Percentiles rank a stretch among this genome's conserved stretches.
Conservation (phyloP, 139 green algal species). For the Chlamydomonas incerta region DNA sequence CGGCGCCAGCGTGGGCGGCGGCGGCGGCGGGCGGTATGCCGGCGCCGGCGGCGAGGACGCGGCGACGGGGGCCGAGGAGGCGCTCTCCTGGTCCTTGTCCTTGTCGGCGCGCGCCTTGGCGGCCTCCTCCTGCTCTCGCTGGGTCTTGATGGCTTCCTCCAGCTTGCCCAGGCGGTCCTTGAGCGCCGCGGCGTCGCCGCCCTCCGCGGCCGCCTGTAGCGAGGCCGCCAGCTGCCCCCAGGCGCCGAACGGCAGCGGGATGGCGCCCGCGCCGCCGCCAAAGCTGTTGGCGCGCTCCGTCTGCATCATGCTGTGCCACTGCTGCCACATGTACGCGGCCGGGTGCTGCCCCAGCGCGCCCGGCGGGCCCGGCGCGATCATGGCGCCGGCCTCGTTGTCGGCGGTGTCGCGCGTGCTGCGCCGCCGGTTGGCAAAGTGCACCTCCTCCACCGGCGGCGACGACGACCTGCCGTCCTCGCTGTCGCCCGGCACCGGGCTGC, state of each 20-base stretch:
- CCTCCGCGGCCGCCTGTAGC: not conserved
- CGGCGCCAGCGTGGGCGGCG: not conserved
- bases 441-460: not conserved
- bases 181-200: not conserved
- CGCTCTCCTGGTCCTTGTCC: not conserved
- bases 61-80: not conserved
- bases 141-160: not conserved
- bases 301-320: slow-evolving; percentile 9
- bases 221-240: not conserved
- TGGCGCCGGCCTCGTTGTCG: not conserved
- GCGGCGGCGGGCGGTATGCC: not conserved
- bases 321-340: slow-evolving; percentile 1
- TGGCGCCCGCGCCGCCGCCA: not conserved
- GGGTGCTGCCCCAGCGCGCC: not conserved
- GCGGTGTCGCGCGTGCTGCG: not conserved
- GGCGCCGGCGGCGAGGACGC: not conserved
- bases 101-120: not conserved
- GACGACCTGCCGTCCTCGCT: not conserved
- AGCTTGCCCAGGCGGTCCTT: slow-evolving; percentile 7
- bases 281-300: not conserved
- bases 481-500: not conserved
- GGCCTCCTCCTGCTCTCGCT: not conserved
- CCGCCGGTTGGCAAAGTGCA: not conserved
- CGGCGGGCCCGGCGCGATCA: not conserved
- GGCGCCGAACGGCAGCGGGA: not conserved